Percentiles rank a stretch among this genome's conserved stretches.
These are phyloP conservation scores for Kluyveromyces sp. DNA, from an alignment of 1,139 yeast species.

Conservation along the genomic window DNA sequence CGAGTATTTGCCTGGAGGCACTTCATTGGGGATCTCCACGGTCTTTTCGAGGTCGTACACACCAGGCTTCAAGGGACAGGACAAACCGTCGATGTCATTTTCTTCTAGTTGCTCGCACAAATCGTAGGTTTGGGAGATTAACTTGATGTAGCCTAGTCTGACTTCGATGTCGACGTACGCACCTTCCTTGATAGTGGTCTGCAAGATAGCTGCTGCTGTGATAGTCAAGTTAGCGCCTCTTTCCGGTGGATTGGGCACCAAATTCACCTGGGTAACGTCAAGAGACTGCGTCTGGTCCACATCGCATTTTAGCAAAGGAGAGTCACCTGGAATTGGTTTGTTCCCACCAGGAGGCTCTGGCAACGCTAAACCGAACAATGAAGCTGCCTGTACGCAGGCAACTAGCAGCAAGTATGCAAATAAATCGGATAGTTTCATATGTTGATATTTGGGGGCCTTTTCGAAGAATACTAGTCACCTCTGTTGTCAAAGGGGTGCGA, in stretches of 20 bases:
- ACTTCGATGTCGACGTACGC: conserved; percentile 93
- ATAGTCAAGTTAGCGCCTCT: conserved; percentile 77
- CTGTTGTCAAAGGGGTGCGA: too few species aligned
- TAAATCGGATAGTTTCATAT: neutral
- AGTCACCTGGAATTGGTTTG: conserved; percentile 81
- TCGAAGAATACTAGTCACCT: too few species aligned
- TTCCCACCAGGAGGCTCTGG: conserved; percentile 21
- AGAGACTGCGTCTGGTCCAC: conserved; percentile 54
- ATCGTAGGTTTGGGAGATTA: conserved; percentile 80
- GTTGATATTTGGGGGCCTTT: too few species aligned
- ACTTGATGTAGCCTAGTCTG: conserved; percentile 80
- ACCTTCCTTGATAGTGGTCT: conserved; percentile 60
- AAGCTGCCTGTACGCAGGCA: conserved; percentile 1
- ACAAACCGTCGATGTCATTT: conserved; percentile 53
- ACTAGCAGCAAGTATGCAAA: neutral
- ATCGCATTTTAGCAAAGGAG: conserved; percentile 79
- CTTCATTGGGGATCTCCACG: conserved; percentile 84
- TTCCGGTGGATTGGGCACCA: conserved; percentile 82
- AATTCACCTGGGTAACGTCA: conserved; percentile 48
- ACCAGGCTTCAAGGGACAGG: conserved; percentile 75
- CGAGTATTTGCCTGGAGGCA: conserved; percentile 88
- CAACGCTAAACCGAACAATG: conserved; percentile 2
- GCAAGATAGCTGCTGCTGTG: conserved; percentile 59
- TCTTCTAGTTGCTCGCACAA: conserved; percentile 80
- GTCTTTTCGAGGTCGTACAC: conserved; percentile 54